A percentile compares a stretch with the other conserved stretches of the same genome.
These are phyloP conservation scores for Erodium moschatum DNA, from an alignment of 441 rosid genomes.

Conservation along the genomic window DNA sequence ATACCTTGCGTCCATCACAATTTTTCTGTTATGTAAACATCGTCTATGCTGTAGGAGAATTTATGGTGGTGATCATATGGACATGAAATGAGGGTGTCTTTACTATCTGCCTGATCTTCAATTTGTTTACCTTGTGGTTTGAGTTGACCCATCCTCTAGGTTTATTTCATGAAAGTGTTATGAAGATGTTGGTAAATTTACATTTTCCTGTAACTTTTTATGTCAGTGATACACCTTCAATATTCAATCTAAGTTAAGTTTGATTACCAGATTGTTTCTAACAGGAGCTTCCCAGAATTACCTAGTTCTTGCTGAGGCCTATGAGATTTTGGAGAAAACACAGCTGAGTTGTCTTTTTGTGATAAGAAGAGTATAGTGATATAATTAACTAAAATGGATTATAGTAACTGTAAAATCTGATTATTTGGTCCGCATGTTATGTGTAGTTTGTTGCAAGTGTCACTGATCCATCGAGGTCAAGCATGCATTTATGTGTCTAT, in stretches of 20 bases:
- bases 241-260: neutral
- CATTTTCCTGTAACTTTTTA: neutral
- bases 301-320: neutral
- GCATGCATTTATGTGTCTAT: neutral
- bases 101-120: neutral
- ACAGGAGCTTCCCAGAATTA: neutral
- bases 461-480: no score
- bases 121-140: neutral
- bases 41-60: constrained; percentile 6
- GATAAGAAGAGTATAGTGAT: no score
- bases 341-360: no score
- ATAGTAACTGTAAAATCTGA: no score
- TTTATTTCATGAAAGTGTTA: neutral
- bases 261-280: neutral
- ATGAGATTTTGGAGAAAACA: neutral
- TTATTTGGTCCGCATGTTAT: neutral
- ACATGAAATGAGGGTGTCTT: no score
- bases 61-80: constrained; percentile 1
- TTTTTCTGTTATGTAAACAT: constrained; percentile 8
- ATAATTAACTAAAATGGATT: no score
- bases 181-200: constrained; percentile 6
- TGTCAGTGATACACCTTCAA: neutral
- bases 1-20: neutral
- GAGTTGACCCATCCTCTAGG: no score
- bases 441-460: neutral